Base-by-base conservation (phyloP, 441 rosid genomes). In the Raphanus hybrid region DNA sequence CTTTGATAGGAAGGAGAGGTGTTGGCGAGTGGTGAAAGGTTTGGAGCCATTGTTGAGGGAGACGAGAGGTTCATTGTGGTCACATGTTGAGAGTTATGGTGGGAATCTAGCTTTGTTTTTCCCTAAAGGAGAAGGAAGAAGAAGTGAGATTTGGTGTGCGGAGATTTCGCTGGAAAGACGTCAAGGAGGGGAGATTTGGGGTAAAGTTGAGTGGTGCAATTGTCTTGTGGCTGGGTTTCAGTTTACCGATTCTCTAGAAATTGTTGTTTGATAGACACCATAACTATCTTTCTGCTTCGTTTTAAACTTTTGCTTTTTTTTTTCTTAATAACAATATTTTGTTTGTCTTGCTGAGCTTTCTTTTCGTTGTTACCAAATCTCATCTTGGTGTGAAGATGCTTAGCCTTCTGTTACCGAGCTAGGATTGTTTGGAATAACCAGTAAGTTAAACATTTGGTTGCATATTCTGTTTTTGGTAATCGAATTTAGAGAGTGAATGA, bases 1-100 rank as follows among this genome's bases (percentile, higher is more conserved):
- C 2, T 63, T 15, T 63, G 50, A 64, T 64, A 2, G 26, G 8
- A 9, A 35, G 48, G 8, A 64, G 27, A 64, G n/a, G 26, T 15
- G 67, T 16, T 64, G 67, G 48, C 7, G 48, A 64, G 48, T 35
- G 27, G 67, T 64, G 27, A 64, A 34, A 15, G 67, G 67, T 52
- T 15, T 52, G 58, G 58, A 52, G 9, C 1, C 9, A 15, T 15
- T 52, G 58, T 52, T 52, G 58, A 1, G 0, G 8, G 58, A 52
- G 58, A 52, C 20, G 8, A 52, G 20, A 52, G 6, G 9, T 15
- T 52, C 58, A 6, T 6, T 14, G 58, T 52, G 58, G 58, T 6
- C 23, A 52, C 8, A 52, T 0, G 15, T 20, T 15, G 58, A 15
- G 58, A 52, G 20, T 52, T 52, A 52, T 2, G 58, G 20, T 52